These are phyloP conservation scores for Plectosphaerella plurivora DNA, from an alignment of 2,329 filamentous ascomycete genomes.

Conservation along the genomic window DNA sequence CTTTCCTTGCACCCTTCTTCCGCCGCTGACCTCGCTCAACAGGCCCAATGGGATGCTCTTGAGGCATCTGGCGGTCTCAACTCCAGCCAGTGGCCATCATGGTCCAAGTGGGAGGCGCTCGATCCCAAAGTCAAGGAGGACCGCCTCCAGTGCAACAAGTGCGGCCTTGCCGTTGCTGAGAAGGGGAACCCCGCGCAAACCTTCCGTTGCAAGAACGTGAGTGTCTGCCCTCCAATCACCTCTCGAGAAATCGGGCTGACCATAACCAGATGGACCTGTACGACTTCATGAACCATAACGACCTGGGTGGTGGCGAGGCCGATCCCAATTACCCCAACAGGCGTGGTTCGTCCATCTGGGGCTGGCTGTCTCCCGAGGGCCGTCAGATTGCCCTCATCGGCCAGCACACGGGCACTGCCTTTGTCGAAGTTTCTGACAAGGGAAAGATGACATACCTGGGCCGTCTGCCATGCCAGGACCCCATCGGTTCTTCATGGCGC, in stretches of 20 bases:
- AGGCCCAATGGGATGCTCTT: conserved; percentile 12
- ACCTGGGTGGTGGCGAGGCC: conserved; percentile 17
- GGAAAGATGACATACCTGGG: conserved; percentile 42
- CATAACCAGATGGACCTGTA: conserved; percentile 16
- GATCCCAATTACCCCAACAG: conserved; percentile 11
- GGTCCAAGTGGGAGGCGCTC: conserved; percentile 10
- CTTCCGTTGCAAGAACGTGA: conserved; percentile 17
- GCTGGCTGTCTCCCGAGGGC: conserved; percentile 19
- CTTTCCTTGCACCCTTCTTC: not conserved
- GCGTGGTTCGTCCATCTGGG: conserved; percentile 3
- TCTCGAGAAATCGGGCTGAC: not conserved
- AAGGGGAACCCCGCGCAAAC: conserved; percentile 12
- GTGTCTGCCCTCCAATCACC: not conserved
- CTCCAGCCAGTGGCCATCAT: conserved; percentile 9
- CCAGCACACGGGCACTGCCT: conserved; percentile 43
- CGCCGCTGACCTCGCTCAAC: not conserved
- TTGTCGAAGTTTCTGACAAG: conserved; percentile 39
- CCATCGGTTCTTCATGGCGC: conserved; percentile 26
- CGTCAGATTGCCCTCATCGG: conserved; percentile 45
- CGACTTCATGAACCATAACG: conserved; percentile 9
- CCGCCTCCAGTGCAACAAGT: conserved; percentile 8
- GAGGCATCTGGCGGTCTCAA: conserved; percentile 8
- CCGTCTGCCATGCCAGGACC: conserved; percentile 34
- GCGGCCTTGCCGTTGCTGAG: conserved; percentile 8
- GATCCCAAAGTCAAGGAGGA: conserved; percentile 8